Evolutionary conservation across 1,284 basidiomycete genomes (phyloP).

Genomic region (Trichosporon inkin): DNA sequence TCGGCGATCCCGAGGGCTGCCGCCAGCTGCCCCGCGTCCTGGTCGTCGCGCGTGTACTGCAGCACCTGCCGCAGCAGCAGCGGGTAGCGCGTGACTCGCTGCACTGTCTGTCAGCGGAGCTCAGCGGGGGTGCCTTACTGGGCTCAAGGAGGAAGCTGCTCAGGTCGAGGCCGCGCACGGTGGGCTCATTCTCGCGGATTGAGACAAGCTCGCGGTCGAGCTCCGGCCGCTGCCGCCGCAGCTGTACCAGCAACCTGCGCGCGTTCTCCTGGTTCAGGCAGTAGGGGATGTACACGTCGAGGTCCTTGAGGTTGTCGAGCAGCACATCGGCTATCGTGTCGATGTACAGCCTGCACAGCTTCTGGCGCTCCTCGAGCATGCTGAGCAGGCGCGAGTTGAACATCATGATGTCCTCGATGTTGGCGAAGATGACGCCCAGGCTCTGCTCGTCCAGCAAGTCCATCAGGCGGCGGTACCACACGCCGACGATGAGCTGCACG

Average conservation of each 20-base stretch:
- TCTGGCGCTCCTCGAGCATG: slow-evolving; percentile 83
- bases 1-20: slow-evolving; percentile 64
- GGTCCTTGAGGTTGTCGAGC: slow-evolving; percentile 65
- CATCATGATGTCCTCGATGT: slow-evolving; percentile 83
- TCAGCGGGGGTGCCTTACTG: slow-evolving; percentile 56
- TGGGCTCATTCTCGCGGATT: slow-evolving; percentile 57
- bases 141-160: slow-evolving; percentile 86
- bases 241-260: slow-evolving; percentile 69
- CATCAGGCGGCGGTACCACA: slow-evolving; percentile 78
- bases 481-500: slow-evolving; percentile 75
- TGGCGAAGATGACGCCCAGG: slow-evolving; percentile 80
- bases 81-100: slow-evolving; percentile 88
- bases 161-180: slow-evolving; percentile 76
- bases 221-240: slow-evolving; percentile 64
- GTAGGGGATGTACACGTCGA: slow-evolving; percentile 79
- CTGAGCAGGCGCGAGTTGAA: slow-evolving; percentile 83
- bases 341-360: slow-evolving; percentile 81
- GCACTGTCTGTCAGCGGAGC: slow-evolving; percentile 60
- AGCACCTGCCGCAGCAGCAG: slow-evolving; percentile 78
- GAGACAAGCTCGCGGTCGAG: slow-evolving; percentile 52
- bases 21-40: slow-evolving; percentile 57
- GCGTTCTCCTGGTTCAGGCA: slow-evolving; percentile 84
- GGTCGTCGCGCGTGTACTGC: slow-evolving; percentile 65
- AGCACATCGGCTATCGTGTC: slow-evolving; percentile 84
- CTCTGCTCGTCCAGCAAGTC: slow-evolving; percentile 71